These are phyloP conservation scores for Ziziphus jujuba DNA, from an alignment of 306 rosid species.

Conservation along the genomic window DNA sequence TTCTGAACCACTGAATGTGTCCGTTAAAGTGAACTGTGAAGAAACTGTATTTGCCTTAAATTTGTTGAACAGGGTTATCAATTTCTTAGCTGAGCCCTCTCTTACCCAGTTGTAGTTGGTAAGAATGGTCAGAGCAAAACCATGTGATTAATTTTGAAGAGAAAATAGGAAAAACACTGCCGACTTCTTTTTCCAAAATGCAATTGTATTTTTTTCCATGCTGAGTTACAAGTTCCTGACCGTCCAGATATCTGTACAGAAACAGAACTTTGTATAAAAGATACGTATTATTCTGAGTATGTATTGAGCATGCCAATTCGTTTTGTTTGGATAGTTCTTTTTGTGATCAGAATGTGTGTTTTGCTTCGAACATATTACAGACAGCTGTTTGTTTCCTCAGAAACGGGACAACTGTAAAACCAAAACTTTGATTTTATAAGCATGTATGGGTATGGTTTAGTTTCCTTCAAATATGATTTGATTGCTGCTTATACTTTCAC, in stretches of 20 bases:
- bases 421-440: too few relatives aligned
- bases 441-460: too few relatives aligned
- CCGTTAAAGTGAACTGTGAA: slow-evolving; percentile 84
- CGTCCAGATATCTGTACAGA: too few relatives aligned
- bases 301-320: too few relatives aligned
- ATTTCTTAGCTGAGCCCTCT: slow-evolving; percentile 63
- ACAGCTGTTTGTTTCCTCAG: too few relatives aligned
- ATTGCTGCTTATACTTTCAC: too few relatives aligned
- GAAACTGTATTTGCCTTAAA: slow-evolving; percentile 95
- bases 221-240: neutral
- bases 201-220: neutral
- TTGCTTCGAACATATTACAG: too few relatives aligned
- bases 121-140: neutral
- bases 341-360: too few relatives aligned
- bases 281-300: too few relatives aligned
- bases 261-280: neutral
- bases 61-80: slow-evolving; percentile 81
- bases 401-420: too few relatives aligned
- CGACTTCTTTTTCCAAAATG: neutral
- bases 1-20: slow-evolving; percentile 62
- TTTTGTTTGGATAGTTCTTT: too few relatives aligned
- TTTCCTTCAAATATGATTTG: too few relatives aligned
- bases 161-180: neutral
- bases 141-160: slow-evolving; percentile 23
- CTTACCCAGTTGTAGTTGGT: slow-evolving; percentile 32